Evolutionary conservation across 2,329 filamentous ascomycete genomes (phyloP), one percentile per base, ranked within the genome.

Genomic region (Cadophora sp.): DNA sequence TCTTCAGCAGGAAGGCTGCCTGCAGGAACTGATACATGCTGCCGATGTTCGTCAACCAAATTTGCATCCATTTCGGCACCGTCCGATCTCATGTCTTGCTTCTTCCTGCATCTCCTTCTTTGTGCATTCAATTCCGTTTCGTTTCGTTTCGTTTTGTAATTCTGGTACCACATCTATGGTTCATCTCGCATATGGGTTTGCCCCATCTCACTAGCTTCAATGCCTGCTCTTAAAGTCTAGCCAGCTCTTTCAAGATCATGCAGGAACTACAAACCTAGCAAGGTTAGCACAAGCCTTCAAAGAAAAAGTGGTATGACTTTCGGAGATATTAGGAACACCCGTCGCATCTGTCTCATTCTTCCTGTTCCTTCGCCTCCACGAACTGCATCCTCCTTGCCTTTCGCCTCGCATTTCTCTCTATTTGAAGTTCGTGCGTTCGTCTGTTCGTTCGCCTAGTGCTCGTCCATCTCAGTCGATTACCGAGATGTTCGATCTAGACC

Each of bases 21-120:
- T 48, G 58, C 58, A 61, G 37, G 58, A 61, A 46, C 26, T 58
- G 55, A 37, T 58, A 48, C 43, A 5, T 61, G 11, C 40, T 37
- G 37, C 58, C 34, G 58, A 24, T n/a, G 48, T 9, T 37, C 37
- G 37, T 61, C 24, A 22, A 43, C 24, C 24, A 56, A n/a, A 6
- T 56, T 34, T 11, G 24, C 37, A 14, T 24, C 22, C 26, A 58
- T 37, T 58, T 58, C 55, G 31, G 51, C 51, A 55, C 51, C n/a
- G 27, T 2, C 50, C 50, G 50, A 53, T 19, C 16, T 19, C 24
- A 2, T 55, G 43, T 31, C 24, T 55, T 37, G 19, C 29, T 58
- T 58, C 16, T 58, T 24, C 14, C 16, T 22, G 37, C 16, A 37
- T 37, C 34, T 14, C n/a, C 14, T 22, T 24, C n/a, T n/a, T 37